These are phyloP conservation scores for Globisporangium polare DNA, from an alignment of 352 stramenopile genomes.

Conservation along the genomic window DNA sequence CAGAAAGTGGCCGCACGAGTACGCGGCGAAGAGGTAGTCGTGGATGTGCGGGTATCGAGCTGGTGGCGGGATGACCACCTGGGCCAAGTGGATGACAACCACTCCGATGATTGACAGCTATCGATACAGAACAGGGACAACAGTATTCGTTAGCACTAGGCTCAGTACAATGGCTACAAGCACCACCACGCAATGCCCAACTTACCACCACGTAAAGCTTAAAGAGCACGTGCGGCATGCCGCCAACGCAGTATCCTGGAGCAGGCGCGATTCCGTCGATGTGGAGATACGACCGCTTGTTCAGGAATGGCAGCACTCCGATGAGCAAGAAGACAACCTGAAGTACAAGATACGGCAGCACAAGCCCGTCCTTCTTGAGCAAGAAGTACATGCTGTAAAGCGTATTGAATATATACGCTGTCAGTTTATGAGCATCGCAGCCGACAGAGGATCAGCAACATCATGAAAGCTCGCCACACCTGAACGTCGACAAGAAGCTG, in stretches of 20 bases:
- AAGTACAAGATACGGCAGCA: conserved; percentile 68
- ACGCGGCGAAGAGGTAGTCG: conserved; percentile 81
- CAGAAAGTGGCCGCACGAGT: conserved; percentile 77
- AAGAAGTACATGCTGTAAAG: conserved; percentile 78
- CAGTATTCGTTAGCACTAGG: not conserved
- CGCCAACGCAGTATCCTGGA: conserved; percentile 39
- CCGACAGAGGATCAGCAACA: not conserved
- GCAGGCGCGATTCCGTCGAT: conserved; percentile 13
- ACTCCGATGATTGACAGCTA: conserved; percentile 60
- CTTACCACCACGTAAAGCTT: conserved; percentile 53
- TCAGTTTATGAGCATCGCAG: not conserved
- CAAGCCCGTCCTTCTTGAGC: conserved; percentile 73
- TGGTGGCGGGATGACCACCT: conserved; percentile 42
- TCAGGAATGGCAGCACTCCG: conserved; percentile 42
- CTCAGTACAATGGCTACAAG: not conserved
- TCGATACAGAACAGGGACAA: not conserved
- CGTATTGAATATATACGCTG: not conserved
- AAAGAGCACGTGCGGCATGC: conserved; percentile 27
- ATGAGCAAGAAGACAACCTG: conserved; percentile 45
- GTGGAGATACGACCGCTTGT: conserved; percentile 28
- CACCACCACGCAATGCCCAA: not conserved
- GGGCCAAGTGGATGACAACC: conserved; percentile 48
- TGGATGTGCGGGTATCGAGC: conserved; percentile 76
- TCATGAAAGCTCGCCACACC: conserved; percentile 26
- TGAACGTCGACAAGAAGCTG: conserved; percentile 78